Evolutionary conservation across 1,284 basidiomycete genomes (phyloP).

Genomic region (Anthracocystis walkeri): DNA sequence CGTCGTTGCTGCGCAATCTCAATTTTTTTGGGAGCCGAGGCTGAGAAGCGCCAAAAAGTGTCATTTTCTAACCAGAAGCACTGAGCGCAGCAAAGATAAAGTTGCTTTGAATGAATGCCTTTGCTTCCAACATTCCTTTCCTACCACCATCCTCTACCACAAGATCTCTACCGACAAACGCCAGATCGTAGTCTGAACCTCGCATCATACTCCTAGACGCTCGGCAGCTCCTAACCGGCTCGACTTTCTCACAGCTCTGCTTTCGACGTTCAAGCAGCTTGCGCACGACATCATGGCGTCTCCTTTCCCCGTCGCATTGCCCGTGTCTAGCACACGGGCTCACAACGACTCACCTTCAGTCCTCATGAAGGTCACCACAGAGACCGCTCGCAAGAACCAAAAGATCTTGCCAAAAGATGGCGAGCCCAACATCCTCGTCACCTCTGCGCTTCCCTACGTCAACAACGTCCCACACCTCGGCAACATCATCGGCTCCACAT

Average conservation of each 20-base stretch:
- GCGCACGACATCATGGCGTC: constrained; percentile 62
- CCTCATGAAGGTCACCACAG: constrained; percentile 62
- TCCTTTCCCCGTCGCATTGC: constrained; percentile 62
- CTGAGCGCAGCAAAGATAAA: too few species aligned
- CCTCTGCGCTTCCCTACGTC: constrained; percentile 94
- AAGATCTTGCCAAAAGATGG: constrained; percentile 63
- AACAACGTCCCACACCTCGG: constrained; percentile 99
- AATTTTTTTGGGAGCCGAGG: too few species aligned
- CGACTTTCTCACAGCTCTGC: background rate
- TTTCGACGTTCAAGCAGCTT: constrained; percentile 15
- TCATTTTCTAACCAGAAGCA: too few species aligned
- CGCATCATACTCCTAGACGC: background rate
- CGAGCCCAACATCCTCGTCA: constrained; percentile 78
- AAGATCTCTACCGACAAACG: background rate
- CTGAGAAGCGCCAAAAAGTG: too few species aligned
- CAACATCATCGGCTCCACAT: constrained; percentile 95
- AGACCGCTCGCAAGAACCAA: constrained; percentile 46
- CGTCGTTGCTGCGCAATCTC: too few species aligned
- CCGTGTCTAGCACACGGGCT: constrained; percentile 46
- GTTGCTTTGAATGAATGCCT: too few species aligned
- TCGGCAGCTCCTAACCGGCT: too few species aligned
- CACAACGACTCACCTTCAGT: constrained; percentile 49
- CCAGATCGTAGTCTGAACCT: background rate
- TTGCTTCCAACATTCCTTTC: too few species aligned
- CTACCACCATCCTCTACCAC: too few species aligned